Evolutionary conservation across 2,329 filamentous ascomycete species (phyloP), one percentile per base, ranked within the genome.

Genomic region (Ophiobolus disseminans): DNA sequence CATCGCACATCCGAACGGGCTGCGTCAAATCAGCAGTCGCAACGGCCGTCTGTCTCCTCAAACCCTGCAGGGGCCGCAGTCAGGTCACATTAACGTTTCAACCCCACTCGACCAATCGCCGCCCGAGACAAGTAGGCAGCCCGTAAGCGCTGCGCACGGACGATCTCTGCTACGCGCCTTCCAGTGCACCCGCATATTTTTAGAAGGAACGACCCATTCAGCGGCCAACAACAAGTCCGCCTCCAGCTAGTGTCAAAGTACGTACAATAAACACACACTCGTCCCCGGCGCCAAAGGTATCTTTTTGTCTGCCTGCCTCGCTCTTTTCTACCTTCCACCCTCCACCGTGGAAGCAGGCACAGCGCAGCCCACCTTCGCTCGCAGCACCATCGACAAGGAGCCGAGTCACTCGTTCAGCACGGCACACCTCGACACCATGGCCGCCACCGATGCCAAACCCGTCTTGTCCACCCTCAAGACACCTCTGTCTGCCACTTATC

Each of bases 401-500:
- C 38, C 53, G 53, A 60, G 61, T 69, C 68, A 60, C 59, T 70
- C 68, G 59, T 64, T 69, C 53, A 59, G 45, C 59, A 58, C 55
- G 41, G 45, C 53, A 58, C 49, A 37, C 45, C 43, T 48, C 57
- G 42, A 51, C 62, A 60, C 57, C 63, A 74, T 73, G 71, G 71
- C 72, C 53, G 60, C 72, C 28, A 72, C 72, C 40, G 66, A 74
- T 45, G 62, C 70, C 43, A 79, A 78, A 66, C 73, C 75, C 45
- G 54, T 63, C 11, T 54, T 74, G 59, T 63, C 74, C 49, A 69
- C 73, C 26, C 69, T 80, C 52, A 78, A 78, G 65, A 80, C 81
- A 50, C 86, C 86, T 61, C 80, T 85, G 48, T 84, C 84, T 56
- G 84, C 86, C 37, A 83, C 75, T 21, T 80, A 79, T 50, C 78